Evolutionary conservation across 306 rosid species (phyloP), one percentile per base, ranked within the genome.

Genomic region (Begonia masoniana): DNA sequence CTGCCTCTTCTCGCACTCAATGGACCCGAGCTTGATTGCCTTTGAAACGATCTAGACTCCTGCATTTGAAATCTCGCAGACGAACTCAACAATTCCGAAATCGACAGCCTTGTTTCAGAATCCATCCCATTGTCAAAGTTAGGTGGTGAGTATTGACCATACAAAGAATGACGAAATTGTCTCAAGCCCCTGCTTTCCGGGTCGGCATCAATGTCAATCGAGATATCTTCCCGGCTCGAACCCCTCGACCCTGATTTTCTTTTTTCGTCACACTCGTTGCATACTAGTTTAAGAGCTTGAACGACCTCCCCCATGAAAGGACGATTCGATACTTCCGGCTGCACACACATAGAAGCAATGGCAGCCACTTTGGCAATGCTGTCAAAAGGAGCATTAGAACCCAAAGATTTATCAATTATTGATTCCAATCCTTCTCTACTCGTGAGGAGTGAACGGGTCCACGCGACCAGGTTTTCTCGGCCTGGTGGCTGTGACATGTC

Each of bases 261-360:
- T 23, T 68, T 72, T 66, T 73, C 84, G 17, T 84, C 78, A 58
- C 81, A 67, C 48, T 84, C 94, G 56, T 68, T 74, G n/a, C 85
- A 82, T 14, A 84, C 86, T 43, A 88, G 77, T 60, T 88, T 88
- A 50, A 88, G 62, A 35, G 97, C 97, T 78, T 88, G 97, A 58
- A 88, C 97, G 52, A 88, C 93, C 68, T 88, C 97, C 1, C 97
- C 80, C 95, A 84, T 88, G 61, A 84, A 88, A 17, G 97, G 97
- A 8, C 97, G 95, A 62, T 88, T 75, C 2, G 92, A 77, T 50
- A 79, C 93, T 71, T 84, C 97, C 2, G 82, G 80, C 47, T 88
- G 95, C 59, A 84, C 95, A 58, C 97, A 82, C 95, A 88, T 79
- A 35, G 95, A 88, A 46, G 97, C 88, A 60, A 88, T 88, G 24